These are phyloP conservation scores for Solanum etuberosum DNA, from an alignment of 257 asterid genomes.

Conservation along the genomic window DNA sequence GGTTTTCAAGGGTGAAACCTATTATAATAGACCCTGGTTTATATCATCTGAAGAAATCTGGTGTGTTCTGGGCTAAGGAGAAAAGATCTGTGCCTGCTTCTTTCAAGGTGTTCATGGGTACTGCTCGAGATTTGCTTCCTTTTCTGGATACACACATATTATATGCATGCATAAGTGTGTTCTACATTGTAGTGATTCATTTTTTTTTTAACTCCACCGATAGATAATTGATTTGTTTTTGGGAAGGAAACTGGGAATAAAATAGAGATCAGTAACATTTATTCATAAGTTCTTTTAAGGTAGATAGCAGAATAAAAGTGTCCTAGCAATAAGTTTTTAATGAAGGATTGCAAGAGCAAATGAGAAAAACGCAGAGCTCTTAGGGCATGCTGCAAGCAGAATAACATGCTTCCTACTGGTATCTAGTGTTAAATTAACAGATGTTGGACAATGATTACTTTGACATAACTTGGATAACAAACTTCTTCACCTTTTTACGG, in stretches of 20 bases:
- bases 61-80: conserved; percentile 98
- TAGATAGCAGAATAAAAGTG: background rate
- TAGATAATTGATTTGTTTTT: background rate
- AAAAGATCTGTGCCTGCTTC: conserved; percentile 81
- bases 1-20: conserved; percentile 79
- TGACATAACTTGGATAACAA: background rate
- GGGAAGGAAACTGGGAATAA: background rate
- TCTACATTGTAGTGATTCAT: background rate
- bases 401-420: background rate
- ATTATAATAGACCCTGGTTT: conserved; percentile 84
- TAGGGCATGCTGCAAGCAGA: background rate
- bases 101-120: conserved; percentile 83
- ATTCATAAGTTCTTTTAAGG: background rate
- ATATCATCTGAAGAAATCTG: conserved; percentile 77
- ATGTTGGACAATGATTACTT: background rate
- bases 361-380: background rate
- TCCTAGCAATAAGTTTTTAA: background rate
- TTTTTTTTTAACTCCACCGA: background rate
- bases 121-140: background rate
- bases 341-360: background rate
- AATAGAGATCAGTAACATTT: background rate
- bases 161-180: background rate
- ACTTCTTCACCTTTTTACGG: background rate
- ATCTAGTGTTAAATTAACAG: background rate
- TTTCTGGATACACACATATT: background rate